A percentile compares a stretch with the other conserved stretches of the same genome.
These are phyloP conservation scores for Trichoderma asperellum DNA, from an alignment of 2,329 filamentous ascomycete genomes.

Conservation along the genomic window DNA sequence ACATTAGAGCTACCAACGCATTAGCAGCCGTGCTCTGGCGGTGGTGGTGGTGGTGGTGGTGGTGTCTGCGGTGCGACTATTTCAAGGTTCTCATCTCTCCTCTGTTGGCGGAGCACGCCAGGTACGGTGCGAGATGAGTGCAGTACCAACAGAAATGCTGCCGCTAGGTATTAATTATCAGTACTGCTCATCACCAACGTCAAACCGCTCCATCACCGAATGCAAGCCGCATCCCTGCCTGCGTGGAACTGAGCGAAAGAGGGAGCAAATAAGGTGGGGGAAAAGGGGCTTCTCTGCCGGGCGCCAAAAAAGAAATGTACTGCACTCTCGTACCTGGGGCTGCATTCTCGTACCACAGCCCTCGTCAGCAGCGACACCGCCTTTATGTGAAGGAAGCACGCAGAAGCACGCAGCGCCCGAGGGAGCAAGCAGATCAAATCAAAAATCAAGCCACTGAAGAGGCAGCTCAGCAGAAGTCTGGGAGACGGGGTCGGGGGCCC, in stretches of 20 bases:
- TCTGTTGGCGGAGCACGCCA: background rate
- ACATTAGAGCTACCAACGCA: conserved; percentile 14
- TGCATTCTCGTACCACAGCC: conserved; percentile 7
- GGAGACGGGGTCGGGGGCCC: background rate
- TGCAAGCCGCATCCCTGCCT: conserved; percentile 25
- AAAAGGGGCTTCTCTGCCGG: background rate
- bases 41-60: conserved; percentile 11
- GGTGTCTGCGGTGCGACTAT: conserved; percentile 1
- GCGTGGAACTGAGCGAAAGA: conserved; percentile 9
- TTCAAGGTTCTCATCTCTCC: background rate
- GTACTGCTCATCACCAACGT: conserved; percentile 18
- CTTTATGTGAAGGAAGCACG: conserved; percentile 6
- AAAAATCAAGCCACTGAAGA: conserved; percentile 4
- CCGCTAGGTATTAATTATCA: background rate
- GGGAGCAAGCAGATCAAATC: background rate
- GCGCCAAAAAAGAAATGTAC: background rate
- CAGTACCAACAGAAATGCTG: background rate
- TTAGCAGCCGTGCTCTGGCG: conserved; percentile 2
- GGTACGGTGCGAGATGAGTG: background rate
- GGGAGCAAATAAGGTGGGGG: background rate
- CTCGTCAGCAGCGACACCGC: conserved; percentile 26
- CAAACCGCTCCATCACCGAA: conserved; percentile 21
- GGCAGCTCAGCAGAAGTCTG: background rate
- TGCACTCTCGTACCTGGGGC: background rate
- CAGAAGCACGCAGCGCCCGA: background rate